Conservation (phyloP, 805 yeast genomes). For the Monosporozyma siamensis region DNA sequence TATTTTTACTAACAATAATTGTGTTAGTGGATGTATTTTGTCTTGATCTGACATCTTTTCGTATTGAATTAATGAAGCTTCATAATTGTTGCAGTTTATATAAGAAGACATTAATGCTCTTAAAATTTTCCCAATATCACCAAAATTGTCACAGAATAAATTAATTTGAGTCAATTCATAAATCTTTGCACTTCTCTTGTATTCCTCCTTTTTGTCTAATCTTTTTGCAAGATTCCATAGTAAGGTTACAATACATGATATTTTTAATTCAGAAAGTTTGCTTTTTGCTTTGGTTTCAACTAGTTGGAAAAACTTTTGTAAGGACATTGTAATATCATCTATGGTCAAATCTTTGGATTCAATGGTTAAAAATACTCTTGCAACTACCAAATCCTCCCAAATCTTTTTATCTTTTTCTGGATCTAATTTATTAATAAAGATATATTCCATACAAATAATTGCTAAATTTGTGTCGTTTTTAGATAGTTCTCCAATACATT, state of each 20-base stretch:
- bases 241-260: constrained; percentile 30
- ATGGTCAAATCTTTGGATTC: constrained; percentile 17
- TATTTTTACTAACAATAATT: constrained; percentile 27
- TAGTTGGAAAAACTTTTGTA: constrained; percentile 18
- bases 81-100: constrained; percentile 16
- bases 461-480: constrained; percentile 21
- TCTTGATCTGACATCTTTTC: constrained; percentile 20
- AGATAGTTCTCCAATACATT: constrained; percentile 25
- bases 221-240: constrained; percentile 35
- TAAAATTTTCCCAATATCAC: constrained; percentile 31
- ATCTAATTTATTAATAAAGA: constrained; percentile 28
- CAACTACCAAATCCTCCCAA: constrained; percentile 24
- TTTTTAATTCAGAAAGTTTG: constrained; percentile 23
- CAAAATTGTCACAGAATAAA: constrained; percentile 20
- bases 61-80: constrained; percentile 16
- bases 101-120: constrained; percentile 30
- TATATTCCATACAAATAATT: constrained; percentile 29
- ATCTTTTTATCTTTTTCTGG: constrained; percentile 20
- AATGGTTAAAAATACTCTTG: constrained; percentile 20
- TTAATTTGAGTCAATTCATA: constrained; percentile 21
- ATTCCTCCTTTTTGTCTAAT: constrained; percentile 19
- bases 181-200: constrained; percentile 19
- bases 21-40: constrained; percentile 24
- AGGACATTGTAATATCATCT: constrained; percentile 15
- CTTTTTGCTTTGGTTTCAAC: constrained; percentile 25